Evolutionary conservation across 495 filamentous ascomycete genomes (phyloP), one percentile per base, ranked within the genome.

Genomic region (Aspergillus bertholletiae): DNA sequence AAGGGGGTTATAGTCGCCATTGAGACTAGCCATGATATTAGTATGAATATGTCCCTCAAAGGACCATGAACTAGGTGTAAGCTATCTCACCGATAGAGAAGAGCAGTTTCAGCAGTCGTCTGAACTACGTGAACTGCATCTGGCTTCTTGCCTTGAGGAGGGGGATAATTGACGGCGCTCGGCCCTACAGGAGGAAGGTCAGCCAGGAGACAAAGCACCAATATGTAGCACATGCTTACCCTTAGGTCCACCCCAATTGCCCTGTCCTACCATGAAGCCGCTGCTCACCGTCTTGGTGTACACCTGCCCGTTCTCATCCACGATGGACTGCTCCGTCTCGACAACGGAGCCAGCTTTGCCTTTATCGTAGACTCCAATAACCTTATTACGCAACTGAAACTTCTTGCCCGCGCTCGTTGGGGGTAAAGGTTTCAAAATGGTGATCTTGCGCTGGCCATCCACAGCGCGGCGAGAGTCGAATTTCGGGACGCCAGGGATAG

Each of bases 1-100:
- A 43, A 95, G 83, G 26, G 90, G 90, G 74, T 94, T 94, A 67
- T 94, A 94, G 69, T 94, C 90, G 60, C 89, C 90, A 57, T 96
- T 93, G 27, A 95, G 80, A 41, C 85, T 70, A 37, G 45, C 12
- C 24, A 35, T 23, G 20, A 24, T 22, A 57, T 43, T 51, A 49
- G 35, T 18, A 13, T 45, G 11, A 30, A 1, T 30, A 20, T 15
- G 8, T 7, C 23, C 7, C 7, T 15, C n/a, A 22, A 3, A 4
- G 32, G 18, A 6, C 6, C 13, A 13, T 15, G 6, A 23, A 12
- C 7, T 17, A 20, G 27, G 18, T n/a, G 28, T 32, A 22, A 21
- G 18, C 9, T 26, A 3, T 28, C 50, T 53, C 27, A 80, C 60
- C 87, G 80, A 67, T 90, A 92, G 37, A 95, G 74, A 49, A 88